Evolutionary conservation across 2,329 filamentous ascomycete genomes (phyloP).

Genomic region (Massarina eburnea): DNA sequence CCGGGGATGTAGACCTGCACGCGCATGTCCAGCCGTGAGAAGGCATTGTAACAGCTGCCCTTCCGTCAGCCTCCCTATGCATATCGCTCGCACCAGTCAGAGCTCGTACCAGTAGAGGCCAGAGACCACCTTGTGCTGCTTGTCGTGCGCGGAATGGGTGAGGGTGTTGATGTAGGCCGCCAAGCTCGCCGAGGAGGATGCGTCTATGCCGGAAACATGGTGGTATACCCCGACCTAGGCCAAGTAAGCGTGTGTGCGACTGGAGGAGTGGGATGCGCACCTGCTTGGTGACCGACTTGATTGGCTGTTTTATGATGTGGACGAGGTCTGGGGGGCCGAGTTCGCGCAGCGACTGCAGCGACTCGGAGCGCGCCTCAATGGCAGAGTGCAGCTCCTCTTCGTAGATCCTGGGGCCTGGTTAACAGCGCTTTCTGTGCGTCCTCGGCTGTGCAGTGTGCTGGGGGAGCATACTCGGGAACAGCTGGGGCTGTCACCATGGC

Average conservation of each 20-base stretch:
- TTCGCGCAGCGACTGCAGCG: constrained; percentile 81
- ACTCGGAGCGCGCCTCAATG: constrained; percentile 89
- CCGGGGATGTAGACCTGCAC: constrained; percentile 97
- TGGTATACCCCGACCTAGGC: constrained; percentile 86
- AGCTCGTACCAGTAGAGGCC: constrained; percentile 82
- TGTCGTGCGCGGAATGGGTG: constrained; percentile 84
- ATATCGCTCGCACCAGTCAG: too few species aligned
- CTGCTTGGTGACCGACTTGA: constrained; percentile 60
- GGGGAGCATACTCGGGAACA: constrained; percentile 45
- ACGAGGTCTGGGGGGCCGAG: constrained; percentile 94
- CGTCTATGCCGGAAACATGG: constrained; percentile 95
- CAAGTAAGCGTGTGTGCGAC: constrained; percentile 4
- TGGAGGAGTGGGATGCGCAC: constrained; percentile 37
- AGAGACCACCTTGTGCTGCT: constrained; percentile 85
- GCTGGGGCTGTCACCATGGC: constrained; percentile 47
- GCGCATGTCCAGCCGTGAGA: constrained; percentile 96
- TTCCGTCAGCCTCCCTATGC: constrained; percentile 35
- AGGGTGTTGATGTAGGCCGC: constrained; percentile 98
- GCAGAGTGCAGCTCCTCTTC: constrained; percentile 92
- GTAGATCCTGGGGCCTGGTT: constrained; percentile 69
- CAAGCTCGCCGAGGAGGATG: constrained; percentile 93
- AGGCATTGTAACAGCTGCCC: constrained; percentile 91
- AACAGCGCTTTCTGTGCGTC: constrained; percentile 3
- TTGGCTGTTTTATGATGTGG: constrained; percentile 80
- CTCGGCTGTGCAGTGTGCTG: background rate